A percentile compares a stretch with the other conserved stretches of the same genome.
Conservation (phyloP, 352 stramenopile genomes). For the Globisporangium cystogenes region DNA sequence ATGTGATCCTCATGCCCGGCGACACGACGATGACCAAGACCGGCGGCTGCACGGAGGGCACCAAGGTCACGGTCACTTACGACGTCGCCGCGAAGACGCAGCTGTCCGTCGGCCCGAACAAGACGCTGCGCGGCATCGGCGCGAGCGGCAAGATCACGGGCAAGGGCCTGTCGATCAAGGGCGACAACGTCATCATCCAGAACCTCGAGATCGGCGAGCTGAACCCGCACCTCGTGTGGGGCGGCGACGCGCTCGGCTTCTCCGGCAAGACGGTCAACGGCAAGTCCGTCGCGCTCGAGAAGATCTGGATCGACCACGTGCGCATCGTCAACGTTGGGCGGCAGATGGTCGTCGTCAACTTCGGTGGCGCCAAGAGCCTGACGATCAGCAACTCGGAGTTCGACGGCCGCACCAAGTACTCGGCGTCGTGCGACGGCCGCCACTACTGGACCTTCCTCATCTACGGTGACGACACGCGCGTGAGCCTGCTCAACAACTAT, state of each 20-base stretch:
- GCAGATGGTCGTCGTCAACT: constrained; percentile 25
- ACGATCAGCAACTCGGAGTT: constrained; percentile 11
- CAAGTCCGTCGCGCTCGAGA: constrained; percentile 13
- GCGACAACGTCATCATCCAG: constrained; percentile 45
- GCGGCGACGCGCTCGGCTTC: constrained; percentile 8
- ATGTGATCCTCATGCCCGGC: constrained; percentile 17
- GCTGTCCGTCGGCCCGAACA: constrained; percentile 23
- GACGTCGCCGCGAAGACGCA: constrained; percentile 28
- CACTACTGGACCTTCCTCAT: constrained; percentile 48
- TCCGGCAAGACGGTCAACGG: no score
- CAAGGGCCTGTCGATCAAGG: constrained; percentile 31
- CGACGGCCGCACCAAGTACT: constrained; percentile 36
- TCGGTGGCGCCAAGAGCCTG: background rate
- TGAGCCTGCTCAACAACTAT: constrained; percentile 32
- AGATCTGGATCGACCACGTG: constrained; percentile 47
- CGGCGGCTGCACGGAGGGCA: constrained; percentile 24
- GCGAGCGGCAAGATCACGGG: constrained; percentile 27
- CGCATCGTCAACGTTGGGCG: constrained; percentile 26
- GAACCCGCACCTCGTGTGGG: constrained; percentile 32
- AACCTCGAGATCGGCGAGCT: constrained; percentile 54
- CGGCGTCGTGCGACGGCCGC: constrained; percentile 34
- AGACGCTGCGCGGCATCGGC: constrained; percentile 38
- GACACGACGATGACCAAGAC: constrained; percentile 26
- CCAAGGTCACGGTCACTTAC: constrained; percentile 22
- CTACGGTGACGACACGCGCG: constrained; percentile 17